Percentiles rank a stretch among this genome's conserved stretches.
These are phyloP conservation scores for Penicillium chermesinum DNA, from an alignment of 495 filamentous ascomycete species.

Conservation along the genomic window DNA sequence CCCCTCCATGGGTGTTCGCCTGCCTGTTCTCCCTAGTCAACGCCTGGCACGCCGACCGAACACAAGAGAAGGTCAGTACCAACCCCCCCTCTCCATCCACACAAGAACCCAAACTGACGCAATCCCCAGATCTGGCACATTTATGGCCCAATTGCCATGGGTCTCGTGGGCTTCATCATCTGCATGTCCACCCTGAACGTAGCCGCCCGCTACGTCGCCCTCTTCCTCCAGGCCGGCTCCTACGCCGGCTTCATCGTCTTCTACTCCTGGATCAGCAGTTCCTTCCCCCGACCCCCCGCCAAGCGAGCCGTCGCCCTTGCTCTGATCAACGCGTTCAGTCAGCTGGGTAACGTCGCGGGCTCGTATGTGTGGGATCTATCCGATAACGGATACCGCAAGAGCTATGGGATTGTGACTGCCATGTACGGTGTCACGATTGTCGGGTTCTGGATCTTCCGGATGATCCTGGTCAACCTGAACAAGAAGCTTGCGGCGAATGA, in stretches of 20 bases:
- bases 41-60: constrained; percentile 73
- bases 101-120: constrained; percentile 3
- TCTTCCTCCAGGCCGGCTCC: constrained; percentile 68
- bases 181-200: constrained; percentile 58
- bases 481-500: constrained; percentile 55
- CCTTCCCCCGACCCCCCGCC: constrained; percentile 71
- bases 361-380: constrained; percentile 30
- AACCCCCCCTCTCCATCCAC: constrained; percentile 37
- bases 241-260: constrained; percentile 63
- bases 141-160: constrained; percentile 59
- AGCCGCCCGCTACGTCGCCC: constrained; percentile 67
- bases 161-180: constrained; percentile 68
- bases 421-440: constrained; percentile 31
- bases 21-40: constrained; percentile 67
- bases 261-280: constrained; percentile 74
- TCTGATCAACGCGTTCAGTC: constrained; percentile 71
- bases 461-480: constrained; percentile 60
- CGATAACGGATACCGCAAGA: constrained; percentile 31
- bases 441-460: constrained; percentile 43
- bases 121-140: constrained; percentile 64
- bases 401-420: constrained; percentile 32
- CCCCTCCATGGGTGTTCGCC: constrained; percentile 67
- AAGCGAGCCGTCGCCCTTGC: constrained; percentile 81
- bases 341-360: constrained; percentile 32
- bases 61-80: constrained; percentile 53